Percentiles rank a stretch among this genome's conserved stretches.
Evolutionary conservation across 176 grass and related monocot species (phyloP).

Genomic region (Themeda triandra): DNA sequence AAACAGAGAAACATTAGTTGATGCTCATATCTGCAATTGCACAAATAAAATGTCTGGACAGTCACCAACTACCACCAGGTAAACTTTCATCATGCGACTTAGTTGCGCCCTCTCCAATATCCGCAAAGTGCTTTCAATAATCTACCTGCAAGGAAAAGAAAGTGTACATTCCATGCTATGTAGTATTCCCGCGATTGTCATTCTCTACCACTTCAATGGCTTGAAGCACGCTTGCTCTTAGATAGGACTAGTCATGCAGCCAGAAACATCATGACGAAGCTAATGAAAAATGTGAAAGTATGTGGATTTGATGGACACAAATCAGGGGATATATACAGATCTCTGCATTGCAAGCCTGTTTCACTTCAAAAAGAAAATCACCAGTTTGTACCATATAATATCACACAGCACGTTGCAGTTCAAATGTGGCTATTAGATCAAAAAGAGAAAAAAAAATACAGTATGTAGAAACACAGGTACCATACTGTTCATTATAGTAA

Average conservation of each 20-base stretch:
- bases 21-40: neutral
- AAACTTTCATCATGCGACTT: no score
- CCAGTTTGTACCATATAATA: neutral
- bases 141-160: constrained; percentile 62
- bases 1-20: constrained; percentile 14
- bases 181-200: no score
- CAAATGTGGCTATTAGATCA: neutral
- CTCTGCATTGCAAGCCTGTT: neutral
- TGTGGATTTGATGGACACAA: neutral
- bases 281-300: no score
- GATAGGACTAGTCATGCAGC: no score
- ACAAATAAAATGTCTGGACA: neutral
- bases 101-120: constrained; percentile 98
- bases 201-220: no score
- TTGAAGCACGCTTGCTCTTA: no score
- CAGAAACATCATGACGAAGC: no score
- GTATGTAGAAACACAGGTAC: neutral
- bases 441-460: neutral
- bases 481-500: no score
- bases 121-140: constrained; percentile 80
- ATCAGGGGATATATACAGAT: neutral
- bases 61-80: no score
- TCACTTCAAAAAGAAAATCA: neutral
- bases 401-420: neutral
- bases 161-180: constrained; percentile 19